These are phyloP conservation scores for Ustilago trichophora DNA, from an alignment of 1,284 basidiomycete genomes.

Conservation along the genomic window DNA sequence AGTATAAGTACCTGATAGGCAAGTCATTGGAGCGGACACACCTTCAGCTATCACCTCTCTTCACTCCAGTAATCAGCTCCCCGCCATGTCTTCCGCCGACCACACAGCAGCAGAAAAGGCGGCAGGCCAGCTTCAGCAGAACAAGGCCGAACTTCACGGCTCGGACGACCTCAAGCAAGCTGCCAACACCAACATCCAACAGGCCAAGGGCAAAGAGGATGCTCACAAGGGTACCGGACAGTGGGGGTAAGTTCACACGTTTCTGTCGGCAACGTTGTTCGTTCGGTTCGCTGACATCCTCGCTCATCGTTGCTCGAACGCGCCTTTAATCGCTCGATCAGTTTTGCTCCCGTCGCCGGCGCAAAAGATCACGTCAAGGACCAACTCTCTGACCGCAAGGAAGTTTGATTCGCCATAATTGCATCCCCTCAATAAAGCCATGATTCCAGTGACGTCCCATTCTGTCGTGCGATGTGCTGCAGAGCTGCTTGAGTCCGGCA, in stretches of 20 bases:
- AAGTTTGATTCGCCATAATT: no score
- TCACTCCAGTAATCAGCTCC: not conserved
- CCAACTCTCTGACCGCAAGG: constrained; percentile 7
- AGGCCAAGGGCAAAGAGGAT: constrained; percentile 26
- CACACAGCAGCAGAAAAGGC: constrained; percentile 39
- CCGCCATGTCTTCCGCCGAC: constrained; percentile 36
- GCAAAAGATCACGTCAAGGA: constrained; percentile 40
- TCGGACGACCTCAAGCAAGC: constrained; percentile 17
- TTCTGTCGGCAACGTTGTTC: no score
- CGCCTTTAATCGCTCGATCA: not conserved
- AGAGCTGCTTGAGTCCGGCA: no score
- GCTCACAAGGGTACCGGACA: constrained; percentile 27
- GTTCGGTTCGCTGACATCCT: no score
- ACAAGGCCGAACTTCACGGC: constrained; percentile 15
- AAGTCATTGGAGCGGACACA: no score
- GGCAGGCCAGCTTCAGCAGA: constrained; percentile 35
- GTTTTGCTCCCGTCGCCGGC: constrained; percentile 16
- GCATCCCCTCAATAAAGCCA: no score
- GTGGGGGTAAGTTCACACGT: constrained; percentile 22
- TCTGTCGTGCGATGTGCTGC: no score
- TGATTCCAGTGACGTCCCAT: no score
- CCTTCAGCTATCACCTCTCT: no score
- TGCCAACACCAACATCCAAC: constrained; percentile 26
- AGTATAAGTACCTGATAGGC: not conserved
- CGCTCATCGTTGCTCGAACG: no score